Evolutionary conservation across 345 rosid species (phyloP).

Genomic region (Eucalyptus pumila): DNA sequence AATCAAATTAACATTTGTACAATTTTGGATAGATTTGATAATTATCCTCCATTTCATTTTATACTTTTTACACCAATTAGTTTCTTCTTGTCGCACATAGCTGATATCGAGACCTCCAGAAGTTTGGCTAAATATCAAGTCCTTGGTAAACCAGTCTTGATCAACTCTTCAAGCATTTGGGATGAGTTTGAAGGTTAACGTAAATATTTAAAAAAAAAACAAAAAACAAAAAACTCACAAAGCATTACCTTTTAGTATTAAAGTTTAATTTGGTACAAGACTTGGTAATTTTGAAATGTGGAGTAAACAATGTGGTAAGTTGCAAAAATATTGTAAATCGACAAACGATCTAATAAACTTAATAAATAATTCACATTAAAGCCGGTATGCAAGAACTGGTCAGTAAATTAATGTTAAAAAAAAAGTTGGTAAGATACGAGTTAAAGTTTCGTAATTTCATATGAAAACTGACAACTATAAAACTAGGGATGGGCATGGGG

Average conservation of each 20-base stretch:
- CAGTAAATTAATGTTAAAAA: background rate
- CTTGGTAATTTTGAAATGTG: background rate
- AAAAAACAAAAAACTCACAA: background rate
- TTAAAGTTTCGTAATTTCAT: too few relatives aligned
- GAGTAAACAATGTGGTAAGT: background rate
- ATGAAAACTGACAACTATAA: too few relatives aligned
- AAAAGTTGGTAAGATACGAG: background rate
- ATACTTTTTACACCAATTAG: background rate
- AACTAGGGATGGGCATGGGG: too few relatives aligned
- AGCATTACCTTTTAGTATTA: background rate
- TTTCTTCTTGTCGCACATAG: background rate
- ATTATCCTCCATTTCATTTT: background rate
- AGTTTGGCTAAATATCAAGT: background rate
- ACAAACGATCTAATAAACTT: background rate
- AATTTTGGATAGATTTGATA: too few relatives aligned
- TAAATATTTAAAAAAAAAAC: background rate
- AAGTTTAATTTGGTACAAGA: background rate
- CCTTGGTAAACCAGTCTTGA: background rate
- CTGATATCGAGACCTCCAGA: background rate
- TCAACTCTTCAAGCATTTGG: background rate
- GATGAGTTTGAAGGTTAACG: background rate
- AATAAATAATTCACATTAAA: background rate
- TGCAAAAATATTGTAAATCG: background rate
- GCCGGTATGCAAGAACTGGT: background rate
- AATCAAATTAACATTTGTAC: background rate